These are phyloP conservation scores for Penicillium brevicompactum DNA, from an alignment of 2,329 filamentous ascomycete species.

Conservation along the genomic window DNA sequence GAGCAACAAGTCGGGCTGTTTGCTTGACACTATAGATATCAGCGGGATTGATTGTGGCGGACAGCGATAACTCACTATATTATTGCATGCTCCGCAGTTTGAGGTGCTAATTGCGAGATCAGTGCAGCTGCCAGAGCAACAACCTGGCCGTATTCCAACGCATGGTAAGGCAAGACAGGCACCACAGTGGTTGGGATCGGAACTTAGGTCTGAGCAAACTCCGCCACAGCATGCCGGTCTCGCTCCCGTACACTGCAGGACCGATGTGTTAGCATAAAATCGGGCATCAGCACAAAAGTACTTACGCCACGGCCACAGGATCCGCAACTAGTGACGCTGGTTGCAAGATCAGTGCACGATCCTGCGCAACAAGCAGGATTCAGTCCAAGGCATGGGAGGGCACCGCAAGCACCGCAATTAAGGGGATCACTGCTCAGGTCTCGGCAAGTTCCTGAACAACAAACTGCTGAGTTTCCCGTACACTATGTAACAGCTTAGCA, in stretches of 20 bases:
- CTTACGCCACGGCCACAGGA: conserved; percentile 2
- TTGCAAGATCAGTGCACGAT: conserved; percentile 2
- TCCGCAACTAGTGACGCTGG: conserved; percentile 1
- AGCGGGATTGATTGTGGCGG: neutral
- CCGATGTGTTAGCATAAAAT: neutral
- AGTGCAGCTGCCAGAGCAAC: conserved; percentile 9
- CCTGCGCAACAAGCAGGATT: conserved; percentile 3
- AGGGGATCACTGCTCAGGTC: conserved; percentile 9
- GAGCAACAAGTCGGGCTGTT: neutral
- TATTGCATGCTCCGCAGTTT: conserved; percentile 10
- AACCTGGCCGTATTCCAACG: neutral
- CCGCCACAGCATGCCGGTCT: neutral
- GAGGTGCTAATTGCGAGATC: conserved; percentile 1
- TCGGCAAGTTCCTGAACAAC: conserved; percentile 16
- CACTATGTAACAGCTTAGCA: conserved; percentile 5
- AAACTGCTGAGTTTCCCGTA: conserved; percentile 9
- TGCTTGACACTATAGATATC: conserved; percentile 1
- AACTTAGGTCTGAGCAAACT: neutral
- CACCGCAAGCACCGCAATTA: conserved; percentile 14
- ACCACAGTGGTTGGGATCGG: neutral
- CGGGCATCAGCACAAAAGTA: neutral
- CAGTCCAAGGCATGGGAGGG: conserved; percentile 10
- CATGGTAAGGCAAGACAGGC: neutral
- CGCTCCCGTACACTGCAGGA: neutral
- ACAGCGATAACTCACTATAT: neutral